These are phyloP conservation scores for Jimgerdemannia lactiflua DNA, from an alignment of 192 early-diverging fungal species.

Conservation along the genomic window DNA sequence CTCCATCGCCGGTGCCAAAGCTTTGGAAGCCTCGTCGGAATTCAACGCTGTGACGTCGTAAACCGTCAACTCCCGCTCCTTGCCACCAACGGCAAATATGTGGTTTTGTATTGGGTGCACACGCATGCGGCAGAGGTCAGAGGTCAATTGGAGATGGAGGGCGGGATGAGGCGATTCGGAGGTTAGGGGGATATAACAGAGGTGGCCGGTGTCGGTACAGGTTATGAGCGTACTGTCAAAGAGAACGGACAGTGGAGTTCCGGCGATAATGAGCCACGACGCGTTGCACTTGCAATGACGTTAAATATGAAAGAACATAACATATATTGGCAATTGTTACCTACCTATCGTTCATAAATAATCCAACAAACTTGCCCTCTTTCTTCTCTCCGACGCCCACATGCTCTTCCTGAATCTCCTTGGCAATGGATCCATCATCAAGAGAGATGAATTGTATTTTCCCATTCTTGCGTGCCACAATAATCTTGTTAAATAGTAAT, in stretches of 20 bases:
- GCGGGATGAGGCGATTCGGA: conserved; percentile 8
- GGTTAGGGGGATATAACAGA: conserved; percentile 5
- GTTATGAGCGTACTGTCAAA: conserved; percentile 3
- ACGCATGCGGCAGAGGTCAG: conserved; percentile 65
- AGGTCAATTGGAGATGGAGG: conserved; percentile 32
- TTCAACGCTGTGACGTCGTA: conserved; percentile 58
- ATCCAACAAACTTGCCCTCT: conserved; percentile 42
- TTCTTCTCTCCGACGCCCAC: conserved; percentile 26
- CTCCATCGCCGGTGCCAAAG: background rate
- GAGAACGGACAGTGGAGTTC: background rate
- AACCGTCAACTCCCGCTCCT: conserved; percentile 79
- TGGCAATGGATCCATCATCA: conserved; percentile 25
- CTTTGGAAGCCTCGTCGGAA: conserved; percentile 7
- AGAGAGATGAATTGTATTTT: conserved; percentile 42
- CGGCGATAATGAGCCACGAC: background rate
- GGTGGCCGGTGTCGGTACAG: conserved; percentile 2
- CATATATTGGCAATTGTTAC: background rate
- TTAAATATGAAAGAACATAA: no score
- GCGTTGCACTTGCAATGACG: no score
- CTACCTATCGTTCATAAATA: conserved; percentile 45
- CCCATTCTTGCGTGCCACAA: conserved; percentile 53
- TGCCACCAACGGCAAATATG: conserved; percentile 81
- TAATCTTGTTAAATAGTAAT: conserved; percentile 18
- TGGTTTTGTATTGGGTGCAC: conserved; percentile 59
- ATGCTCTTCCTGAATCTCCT: conserved; percentile 31